Percentiles rank a stretch among this genome's conserved stretches.
Conservation (phyloP, 2,329 filamentous ascomycete genomes). For the Fusarium citri region DNA sequence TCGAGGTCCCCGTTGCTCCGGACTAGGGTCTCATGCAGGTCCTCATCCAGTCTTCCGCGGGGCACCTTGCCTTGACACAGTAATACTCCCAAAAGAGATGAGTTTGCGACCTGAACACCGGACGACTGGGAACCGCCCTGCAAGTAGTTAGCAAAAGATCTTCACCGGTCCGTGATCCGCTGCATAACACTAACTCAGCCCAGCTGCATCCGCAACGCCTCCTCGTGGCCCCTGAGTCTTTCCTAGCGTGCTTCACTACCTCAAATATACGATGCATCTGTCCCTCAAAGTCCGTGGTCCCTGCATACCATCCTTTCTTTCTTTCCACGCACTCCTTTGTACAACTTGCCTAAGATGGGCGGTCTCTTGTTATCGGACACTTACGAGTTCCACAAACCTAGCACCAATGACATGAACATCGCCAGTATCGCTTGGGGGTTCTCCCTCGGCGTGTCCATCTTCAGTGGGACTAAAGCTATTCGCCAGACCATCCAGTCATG, state of each 20-base stretch:
- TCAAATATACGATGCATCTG: constrained; percentile 28
- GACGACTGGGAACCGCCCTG: constrained; percentile 3
- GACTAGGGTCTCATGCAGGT: not conserved
- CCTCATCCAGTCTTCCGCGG: not conserved
- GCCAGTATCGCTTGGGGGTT: constrained; percentile 47
- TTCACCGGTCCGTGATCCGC: constrained; percentile 15
- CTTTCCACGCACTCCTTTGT: not conserved
- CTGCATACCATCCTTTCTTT: constrained; percentile 1
- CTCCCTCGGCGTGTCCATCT: constrained; percentile 45
- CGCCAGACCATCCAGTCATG: constrained; percentile 44
- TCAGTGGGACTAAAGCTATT: constrained; percentile 41
- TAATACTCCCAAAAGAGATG: not conserved
- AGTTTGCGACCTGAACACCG: not conserved
- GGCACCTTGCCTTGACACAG: not conserved
- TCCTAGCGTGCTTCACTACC: constrained; percentile 1
- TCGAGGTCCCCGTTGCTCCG: not conserved
- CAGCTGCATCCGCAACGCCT: constrained; percentile 9
- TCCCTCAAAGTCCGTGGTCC: not conserved
- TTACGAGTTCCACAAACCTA: constrained; percentile 36
- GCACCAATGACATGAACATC: constrained; percentile 45
- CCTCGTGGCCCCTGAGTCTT: constrained; percentile 9
- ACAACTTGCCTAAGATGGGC: constrained; percentile 26
- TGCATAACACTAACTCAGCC: not conserved
- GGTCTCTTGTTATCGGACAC: constrained; percentile 40
- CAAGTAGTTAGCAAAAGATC: constrained; percentile 6